Base-by-base conservation (phyloP, 139 green algal species). In the Picochlorum sp. region DNA sequence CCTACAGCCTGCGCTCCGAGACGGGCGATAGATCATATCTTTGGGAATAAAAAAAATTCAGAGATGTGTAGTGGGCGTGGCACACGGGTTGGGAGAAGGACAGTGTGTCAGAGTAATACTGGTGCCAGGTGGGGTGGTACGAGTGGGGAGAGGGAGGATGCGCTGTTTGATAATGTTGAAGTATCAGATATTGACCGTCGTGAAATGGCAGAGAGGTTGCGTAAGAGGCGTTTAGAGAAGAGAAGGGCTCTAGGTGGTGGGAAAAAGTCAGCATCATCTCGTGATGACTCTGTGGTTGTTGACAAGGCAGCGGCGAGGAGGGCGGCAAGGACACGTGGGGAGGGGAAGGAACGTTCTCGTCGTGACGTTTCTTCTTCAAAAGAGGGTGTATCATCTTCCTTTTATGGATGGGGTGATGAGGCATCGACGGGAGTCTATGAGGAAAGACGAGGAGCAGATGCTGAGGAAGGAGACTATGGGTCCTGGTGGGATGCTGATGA, bases 111-210 rank as follows among this genome's bases (percentile, higher is more conserved):
- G 34, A 41, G 34, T 41, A 54, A 54, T 21, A 26, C 47, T 20
- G 16, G 47, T 20, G n/a, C 57, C 21, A 26, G 57, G 56, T 51
- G 57, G 18, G 16, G 45, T 15, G 14, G 16, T 15, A 51, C 16
- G 47, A 21, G n/a, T 20, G 47, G n/a, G 15, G n/a, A 54, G 18
- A 20, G 47, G 47, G 18, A 54, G 47, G 47, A 21, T 26, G 66
- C 70, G 1, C 4, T 76, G 7, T 76, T 67, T 6, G 60, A 64
- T 49, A 44, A 62, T 58, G 47, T 62, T 31, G 70, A 71, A 13
- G 52, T 44, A 14, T 44, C 58, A 18, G 13, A 21, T 57, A 10
- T 9, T 9, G 47, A 54, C 1, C 16, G 47, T 26, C 47, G n/a
- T 26, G 47, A 20, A 20, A 54, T 54, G n/a, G 47, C 47, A 21